phyloP scores from a whole-genome alignment of 805 yeast genomes.

The Lachancea kluyveri region DNA sequence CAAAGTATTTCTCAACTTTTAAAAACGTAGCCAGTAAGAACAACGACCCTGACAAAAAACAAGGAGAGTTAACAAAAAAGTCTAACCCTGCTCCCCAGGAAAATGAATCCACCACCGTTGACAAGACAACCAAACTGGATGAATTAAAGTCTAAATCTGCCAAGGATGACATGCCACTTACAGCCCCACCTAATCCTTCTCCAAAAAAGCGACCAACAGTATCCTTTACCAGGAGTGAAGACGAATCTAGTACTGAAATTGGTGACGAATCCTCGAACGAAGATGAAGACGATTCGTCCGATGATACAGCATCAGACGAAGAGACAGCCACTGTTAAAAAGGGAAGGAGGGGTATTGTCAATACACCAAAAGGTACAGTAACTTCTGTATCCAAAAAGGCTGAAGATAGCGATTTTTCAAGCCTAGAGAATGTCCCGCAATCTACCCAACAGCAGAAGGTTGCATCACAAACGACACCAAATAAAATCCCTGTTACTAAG shows the following conservation, averaged over 20 bases:
- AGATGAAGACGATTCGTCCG: constrained; percentile 17
- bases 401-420: constrained; percentile 12
- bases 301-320: constrained; percentile 24
- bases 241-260: constrained; percentile 37
- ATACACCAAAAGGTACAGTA: constrained; percentile 37
- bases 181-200: constrained; percentile 1
- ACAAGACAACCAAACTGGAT: constrained; percentile 5
- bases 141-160: constrained; percentile 7
- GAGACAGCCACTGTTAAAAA: constrained; percentile 21
- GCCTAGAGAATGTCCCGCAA: constrained; percentile 16
- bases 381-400: constrained; percentile 15
- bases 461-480: constrained; percentile 8
- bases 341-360: constrained; percentile 40
- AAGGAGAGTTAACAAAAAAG: constrained; percentile 3
- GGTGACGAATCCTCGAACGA: constrained; percentile 28
- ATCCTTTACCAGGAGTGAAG: constrained; percentile 14
- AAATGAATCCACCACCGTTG: constrained; percentile 1
- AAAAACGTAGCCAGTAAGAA: constrained; percentile 1
- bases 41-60: constrained; percentile 1
- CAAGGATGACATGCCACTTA: neutral
- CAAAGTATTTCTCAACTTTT: constrained; percentile 6
- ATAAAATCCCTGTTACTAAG: constrained; percentile 12
- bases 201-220: neutral
- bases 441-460: constrained; percentile 15
- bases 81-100: constrained; percentile 3